These are phyloP conservation scores for Trametes sp. DNA, from an alignment of 1,284 basidiomycete species.

Conservation along the genomic window DNA sequence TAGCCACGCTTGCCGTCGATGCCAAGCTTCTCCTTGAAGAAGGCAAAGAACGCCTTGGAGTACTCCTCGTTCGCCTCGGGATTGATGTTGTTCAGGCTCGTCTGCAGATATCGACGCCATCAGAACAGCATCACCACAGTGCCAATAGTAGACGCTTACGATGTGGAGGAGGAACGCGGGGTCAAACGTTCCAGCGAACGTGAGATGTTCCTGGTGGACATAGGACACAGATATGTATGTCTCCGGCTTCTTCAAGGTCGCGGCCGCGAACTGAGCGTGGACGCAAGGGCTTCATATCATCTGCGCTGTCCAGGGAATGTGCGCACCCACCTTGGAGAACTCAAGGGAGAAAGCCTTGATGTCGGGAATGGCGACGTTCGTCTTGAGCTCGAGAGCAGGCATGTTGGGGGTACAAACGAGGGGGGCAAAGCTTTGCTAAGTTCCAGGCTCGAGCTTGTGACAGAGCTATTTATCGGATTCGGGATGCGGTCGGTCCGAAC, in stretches of 20 bases:
- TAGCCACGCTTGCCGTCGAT: conserved; percentile 62
- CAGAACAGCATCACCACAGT: neutral
- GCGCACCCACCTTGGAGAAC: conserved; percentile 62
- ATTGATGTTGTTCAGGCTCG: conserved; percentile 62
- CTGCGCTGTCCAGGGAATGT: neutral
- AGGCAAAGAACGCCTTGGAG: conserved; percentile 61
- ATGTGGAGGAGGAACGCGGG: conserved; percentile 65
- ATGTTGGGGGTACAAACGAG: conserved; percentile 53
- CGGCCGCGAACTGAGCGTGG: conserved; percentile 51
- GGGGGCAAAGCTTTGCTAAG: too few relatives aligned
- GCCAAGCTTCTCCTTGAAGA: conserved; percentile 60
- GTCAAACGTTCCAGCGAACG: conserved; percentile 66
- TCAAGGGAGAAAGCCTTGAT: conserved; percentile 61
- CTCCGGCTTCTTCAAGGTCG: conserved; percentile 62
- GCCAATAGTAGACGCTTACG: conserved; percentile 45
- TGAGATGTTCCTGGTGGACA: conserved; percentile 62
- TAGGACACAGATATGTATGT: conserved; percentile 58
- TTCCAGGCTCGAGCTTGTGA: too few relatives aligned
- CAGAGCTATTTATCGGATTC: neutral
- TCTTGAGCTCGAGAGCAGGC: conserved; percentile 61
- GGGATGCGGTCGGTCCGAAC: neutral
- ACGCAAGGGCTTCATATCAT: neutral
- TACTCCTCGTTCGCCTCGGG: conserved; percentile 57
- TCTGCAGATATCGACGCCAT: conserved; percentile 43
- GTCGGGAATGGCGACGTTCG: conserved; percentile 66